Percentiles rank a stretch among this genome's conserved stretches.
These are phyloP conservation scores for Neopestalotiopsis sp. DNA, from an alignment of 2,329 filamentous ascomycete genomes.

Conservation along the genomic window DNA sequence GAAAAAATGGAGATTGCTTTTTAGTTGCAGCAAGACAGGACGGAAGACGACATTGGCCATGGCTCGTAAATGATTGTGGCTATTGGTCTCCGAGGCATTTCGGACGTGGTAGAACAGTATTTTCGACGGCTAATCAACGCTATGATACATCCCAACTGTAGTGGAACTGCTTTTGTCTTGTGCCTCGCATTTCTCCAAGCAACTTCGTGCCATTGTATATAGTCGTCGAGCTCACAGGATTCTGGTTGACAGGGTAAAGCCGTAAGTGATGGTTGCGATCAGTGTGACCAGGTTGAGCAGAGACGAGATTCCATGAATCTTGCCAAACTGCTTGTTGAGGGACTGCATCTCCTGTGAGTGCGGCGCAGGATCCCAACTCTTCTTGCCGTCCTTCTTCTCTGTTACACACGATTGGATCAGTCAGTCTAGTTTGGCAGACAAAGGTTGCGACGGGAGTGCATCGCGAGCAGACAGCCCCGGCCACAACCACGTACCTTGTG, in stretches of 20 bases:
- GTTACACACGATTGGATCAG: background rate
- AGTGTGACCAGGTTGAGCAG: conserved; percentile 78
- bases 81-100: background rate
- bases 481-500: conserved; percentile 67
- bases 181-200: background rate
- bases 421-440: background rate
- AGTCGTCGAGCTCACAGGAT: conserved; percentile 39
- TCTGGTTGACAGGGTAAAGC: conserved; percentile 72
- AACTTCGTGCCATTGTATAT: no score
- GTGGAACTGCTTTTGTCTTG: background rate
- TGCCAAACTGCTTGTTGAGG: conserved; percentile 79
- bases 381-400: conserved; percentile 90
- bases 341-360: conserved; percentile 85
- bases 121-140: background rate
- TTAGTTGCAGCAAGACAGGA: conserved; percentile 1
- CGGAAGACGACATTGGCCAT: background rate
- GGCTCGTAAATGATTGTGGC: background rate
- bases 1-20: background rate
- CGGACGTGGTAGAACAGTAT: conserved; percentile 1
- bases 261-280: conserved; percentile 76
- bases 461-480: no score
- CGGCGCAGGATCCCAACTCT: conserved; percentile 77
- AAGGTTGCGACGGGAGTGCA: background rate
- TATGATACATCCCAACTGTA: background rate
- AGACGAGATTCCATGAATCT: conserved; percentile 81